A percentile compares a stretch with the other conserved stretches of the same genome.
Conservation (phyloP, 805 yeast species). For the Spathaspora sp. region DNA sequence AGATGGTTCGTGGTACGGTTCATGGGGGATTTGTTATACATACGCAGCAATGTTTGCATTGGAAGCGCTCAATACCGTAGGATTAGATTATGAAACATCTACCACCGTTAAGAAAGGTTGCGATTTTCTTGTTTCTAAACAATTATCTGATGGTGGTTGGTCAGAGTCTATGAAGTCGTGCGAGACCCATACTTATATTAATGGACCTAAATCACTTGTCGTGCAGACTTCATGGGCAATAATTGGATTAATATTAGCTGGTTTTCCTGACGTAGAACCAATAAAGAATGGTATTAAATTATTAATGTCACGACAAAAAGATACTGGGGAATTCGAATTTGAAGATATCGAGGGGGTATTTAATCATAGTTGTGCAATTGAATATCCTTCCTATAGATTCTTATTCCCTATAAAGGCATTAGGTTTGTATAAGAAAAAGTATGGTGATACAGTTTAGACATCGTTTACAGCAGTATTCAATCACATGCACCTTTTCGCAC, state of each 20-base stretch:
- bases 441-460: conserved; percentile 15
- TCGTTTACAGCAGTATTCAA: neutral
- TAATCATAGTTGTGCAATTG: conserved; percentile 88
- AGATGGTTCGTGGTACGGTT: conserved; percentile 98
- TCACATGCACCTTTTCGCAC: neutral
- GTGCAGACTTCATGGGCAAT: conserved; percentile 95
- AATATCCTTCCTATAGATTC: conserved; percentile 90
- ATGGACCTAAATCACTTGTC: conserved; percentile 57
- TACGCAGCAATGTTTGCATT: conserved; percentile 98
- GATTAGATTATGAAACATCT: conserved; percentile 58
- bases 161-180: conserved; percentile 90
- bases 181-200: conserved; percentile 75
- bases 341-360: conserved; percentile 94
- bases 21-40: conserved; percentile 96
- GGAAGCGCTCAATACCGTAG: conserved; percentile 80
- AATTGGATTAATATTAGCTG: conserved; percentile 75
- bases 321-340: conserved; percentile 79
- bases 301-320: conserved; percentile 61
- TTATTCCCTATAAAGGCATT: conserved; percentile 90
- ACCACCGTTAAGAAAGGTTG: conserved; percentile 70
- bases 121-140: conserved; percentile 74
- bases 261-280: conserved; percentile 67
- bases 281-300: conserved; percentile 62
- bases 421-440: conserved; percentile 55
- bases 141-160: conserved; percentile 94